Conservation (phyloP, 495 filamentous ascomycete species). For the Penicillium pancosmium region DNA sequence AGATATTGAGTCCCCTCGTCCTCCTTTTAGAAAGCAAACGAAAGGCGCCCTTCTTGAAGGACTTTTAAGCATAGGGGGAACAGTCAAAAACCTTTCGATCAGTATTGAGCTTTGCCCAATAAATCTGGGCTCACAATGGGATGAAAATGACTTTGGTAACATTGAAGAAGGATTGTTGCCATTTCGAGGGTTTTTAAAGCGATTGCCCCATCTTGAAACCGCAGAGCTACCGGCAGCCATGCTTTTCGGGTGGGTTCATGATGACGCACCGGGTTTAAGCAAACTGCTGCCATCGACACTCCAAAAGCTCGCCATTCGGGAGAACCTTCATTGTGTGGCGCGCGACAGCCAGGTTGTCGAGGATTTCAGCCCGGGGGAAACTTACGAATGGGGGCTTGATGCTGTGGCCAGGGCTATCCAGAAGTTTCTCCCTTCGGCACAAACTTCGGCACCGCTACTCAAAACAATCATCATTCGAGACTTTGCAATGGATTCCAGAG, state of each 20-base stretch:
- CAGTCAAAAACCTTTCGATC: background rate
- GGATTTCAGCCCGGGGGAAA: background rate
- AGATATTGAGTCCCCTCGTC: background rate
- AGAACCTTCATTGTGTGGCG: background rate
- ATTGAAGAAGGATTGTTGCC: background rate
- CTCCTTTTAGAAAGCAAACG: background rate
- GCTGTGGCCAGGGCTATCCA: background rate
- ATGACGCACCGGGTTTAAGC: background rate
- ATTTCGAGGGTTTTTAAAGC: background rate
- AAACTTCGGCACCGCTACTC: background rate
- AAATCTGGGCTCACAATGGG: background rate
- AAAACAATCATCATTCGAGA: background rate
- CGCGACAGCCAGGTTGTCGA: background rate
- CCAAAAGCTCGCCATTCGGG: background rate
- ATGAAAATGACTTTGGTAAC: background rate
- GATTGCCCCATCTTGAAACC: background rate
- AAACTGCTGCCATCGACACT: background rate
- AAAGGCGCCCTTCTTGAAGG: background rate
- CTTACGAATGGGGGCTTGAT: background rate
- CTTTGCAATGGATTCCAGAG: background rate
- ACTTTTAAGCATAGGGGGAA: background rate
- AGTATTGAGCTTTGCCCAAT: background rate
- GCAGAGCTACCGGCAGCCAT: background rate
- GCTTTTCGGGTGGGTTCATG: background rate
- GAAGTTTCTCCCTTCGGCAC: background rate